These are phyloP conservation scores for Spirogloea muscicola DNA, from an alignment of 139 green algal genomes.

Conservation along the genomic window DNA sequence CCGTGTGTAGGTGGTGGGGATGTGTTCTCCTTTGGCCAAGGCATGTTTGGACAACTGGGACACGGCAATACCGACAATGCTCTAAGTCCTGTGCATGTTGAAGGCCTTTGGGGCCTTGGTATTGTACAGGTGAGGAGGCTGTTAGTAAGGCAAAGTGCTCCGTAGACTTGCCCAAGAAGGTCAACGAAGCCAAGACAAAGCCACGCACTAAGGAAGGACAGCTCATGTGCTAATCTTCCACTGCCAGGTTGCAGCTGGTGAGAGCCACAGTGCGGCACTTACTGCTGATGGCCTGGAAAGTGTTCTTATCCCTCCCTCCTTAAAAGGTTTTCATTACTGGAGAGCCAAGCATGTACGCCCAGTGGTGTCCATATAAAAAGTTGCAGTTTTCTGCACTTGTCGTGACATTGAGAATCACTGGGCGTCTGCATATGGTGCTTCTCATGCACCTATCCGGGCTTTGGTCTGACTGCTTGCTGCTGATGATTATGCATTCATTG, in stretches of 20 bases:
- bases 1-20: slow-evolving; percentile 43
- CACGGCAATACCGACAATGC: slow-evolving; percentile 41
- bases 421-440: background rate
- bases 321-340: background rate
- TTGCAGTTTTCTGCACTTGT: background rate
- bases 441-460: slow-evolving; percentile 7
- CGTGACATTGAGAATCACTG: background rate
- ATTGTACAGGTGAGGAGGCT: slow-evolving; percentile 65
- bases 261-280: slow-evolving; percentile 68
- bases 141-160: slow-evolving; percentile 1
- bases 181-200: no score
- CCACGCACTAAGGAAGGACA: background rate
- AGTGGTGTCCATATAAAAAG: no score
- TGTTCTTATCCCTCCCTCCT: background rate
- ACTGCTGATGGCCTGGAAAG: slow-evolving; percentile 47
- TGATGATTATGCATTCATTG: slow-evolving; percentile 10
- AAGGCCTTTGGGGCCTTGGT: slow-evolving; percentile 58
- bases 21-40: slow-evolving; percentile 61
- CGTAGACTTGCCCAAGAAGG: no score
- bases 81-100: slow-evolving; percentile 40
- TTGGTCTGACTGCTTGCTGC: slow-evolving; percentile 10
- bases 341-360: no score
- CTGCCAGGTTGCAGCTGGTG: slow-evolving; percentile 51
- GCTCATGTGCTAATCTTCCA: slow-evolving; percentile 8
- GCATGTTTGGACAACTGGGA: slow-evolving; percentile 62